These are phyloP conservation scores for Corniculantispora saksenae DNA, from an alignment of 2,329 filamentous ascomycete genomes.

Conservation along the genomic window DNA sequence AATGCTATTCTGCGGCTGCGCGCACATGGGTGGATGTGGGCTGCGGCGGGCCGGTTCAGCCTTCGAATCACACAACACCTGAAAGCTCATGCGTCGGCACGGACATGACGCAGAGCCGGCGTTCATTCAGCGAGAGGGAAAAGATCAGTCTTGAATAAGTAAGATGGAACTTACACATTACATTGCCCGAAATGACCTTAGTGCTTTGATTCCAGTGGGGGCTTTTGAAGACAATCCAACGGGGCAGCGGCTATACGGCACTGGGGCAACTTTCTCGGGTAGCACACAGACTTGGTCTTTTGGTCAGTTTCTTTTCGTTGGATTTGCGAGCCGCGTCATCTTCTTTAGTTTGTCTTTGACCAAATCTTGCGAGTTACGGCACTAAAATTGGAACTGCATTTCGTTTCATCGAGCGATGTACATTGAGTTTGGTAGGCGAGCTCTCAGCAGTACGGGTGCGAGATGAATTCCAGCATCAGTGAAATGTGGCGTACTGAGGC, in stretches of 20 bases:
- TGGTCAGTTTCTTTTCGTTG: no score
- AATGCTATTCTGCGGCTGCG: not conserved
- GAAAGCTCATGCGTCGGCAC: not conserved
- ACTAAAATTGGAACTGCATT: no score
- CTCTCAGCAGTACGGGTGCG: no score
- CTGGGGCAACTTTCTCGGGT: not conserved
- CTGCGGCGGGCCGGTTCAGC: not conserved
- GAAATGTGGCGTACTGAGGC: constrained; percentile 1
- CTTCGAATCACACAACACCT: not conserved
- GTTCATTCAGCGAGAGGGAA: not conserved
- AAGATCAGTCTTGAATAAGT: not conserved
- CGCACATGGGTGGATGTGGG: not conserved
- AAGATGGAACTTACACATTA: not conserved
- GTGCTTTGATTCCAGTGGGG: not conserved
- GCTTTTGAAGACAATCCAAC: not conserved
- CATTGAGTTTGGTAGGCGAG: no score
- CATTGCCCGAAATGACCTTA: not conserved
- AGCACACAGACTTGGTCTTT: no score
- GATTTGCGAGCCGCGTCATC: no score
- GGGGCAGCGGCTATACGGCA: constrained; percentile 8
- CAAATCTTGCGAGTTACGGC: not conserved
- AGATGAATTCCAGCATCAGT: not conserved
- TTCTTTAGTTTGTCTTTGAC: no score
- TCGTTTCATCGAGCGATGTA: no score
- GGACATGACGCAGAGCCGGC: not conserved